Evolutionary conservation across 2,329 filamentous ascomycete genomes (phyloP), one percentile per base, ranked within the genome.

Genomic region (Shiraia sp.): DNA sequence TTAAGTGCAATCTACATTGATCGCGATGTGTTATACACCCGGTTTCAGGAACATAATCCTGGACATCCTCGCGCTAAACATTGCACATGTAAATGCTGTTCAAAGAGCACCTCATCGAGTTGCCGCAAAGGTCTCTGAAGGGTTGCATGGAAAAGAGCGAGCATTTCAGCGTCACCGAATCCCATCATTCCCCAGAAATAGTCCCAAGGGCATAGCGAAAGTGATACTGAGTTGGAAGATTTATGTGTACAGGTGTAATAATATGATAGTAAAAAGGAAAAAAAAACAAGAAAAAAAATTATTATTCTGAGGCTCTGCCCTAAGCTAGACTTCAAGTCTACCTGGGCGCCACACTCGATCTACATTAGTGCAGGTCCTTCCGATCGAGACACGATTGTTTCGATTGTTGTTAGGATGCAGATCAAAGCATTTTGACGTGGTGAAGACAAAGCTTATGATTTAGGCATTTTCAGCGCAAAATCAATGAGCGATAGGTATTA

Each of bases 391-490:
- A 3, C 17, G 4, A 8, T 13, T 16, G 8, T 13, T 9, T 10
- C 19, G 10, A 17, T 12, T 16, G 3, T 22, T 16, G 19, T 10
- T 10, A 19, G 22, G 4, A 25, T 15, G 7, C 13, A 14, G 3
- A 13, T 2, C 13, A 10, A 14, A 13, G 8, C 19, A 26, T 26
- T 2, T 15, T 9, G 15, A 7, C 15, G 12, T 30, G 16, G 14
- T 36, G 23, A 13, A 34, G 15, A 23, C 28, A 40, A 40, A 32
- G 35, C 19, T 42, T 38, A 19, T 14, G 40, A 47, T 44, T 49
- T 26, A 42, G 55, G 57, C 61, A 45, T 65, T 61, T 57, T 55
- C 63, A 66, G 63, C 61, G 28, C 58, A 54, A 35, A 47, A 54
- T 25, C 27, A 25, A 32, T 25, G 42, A 23, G 36, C 42, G 32